Percentiles rank a stretch among this genome's conserved stretches.
phyloP scores from a whole-genome alignment of 2,329 filamentous ascomycete species.

The Myriosclerotinia duriaeana region DNA sequence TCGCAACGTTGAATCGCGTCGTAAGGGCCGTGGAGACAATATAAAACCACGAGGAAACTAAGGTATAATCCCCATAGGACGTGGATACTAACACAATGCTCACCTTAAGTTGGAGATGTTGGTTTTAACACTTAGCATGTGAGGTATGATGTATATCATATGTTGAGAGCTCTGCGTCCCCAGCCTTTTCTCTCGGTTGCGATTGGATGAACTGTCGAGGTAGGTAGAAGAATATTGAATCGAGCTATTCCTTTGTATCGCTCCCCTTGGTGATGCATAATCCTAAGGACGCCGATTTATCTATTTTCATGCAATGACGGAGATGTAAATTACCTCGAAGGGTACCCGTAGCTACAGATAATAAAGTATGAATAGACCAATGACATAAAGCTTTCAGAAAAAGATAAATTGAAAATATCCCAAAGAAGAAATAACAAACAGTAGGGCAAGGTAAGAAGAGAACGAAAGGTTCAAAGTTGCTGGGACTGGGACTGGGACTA shows the following conservation, averaged over 20 bases:
- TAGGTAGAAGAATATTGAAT: constrained; percentile 1
- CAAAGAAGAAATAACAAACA: constrained; percentile 10
- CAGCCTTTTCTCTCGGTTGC: constrained; percentile 9
- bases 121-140: constrained; percentile 21
- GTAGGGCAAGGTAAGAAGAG: neutral
- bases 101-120: constrained; percentile 10
- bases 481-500: neutral
- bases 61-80: constrained; percentile 14
- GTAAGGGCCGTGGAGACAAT: constrained; percentile 18
- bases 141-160: constrained; percentile 19
- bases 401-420: constrained; percentile 14
- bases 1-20: constrained; percentile 19
- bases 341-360: constrained; percentile 14
- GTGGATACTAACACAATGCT: constrained; percentile 20
- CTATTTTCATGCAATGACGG: constrained; percentile 22
- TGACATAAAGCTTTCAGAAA: neutral
- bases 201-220: constrained; percentile 2
- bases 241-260: constrained; percentile 1
- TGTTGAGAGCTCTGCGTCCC: constrained; percentile 19
- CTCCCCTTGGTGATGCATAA: constrained; percentile 19
- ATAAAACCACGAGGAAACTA: constrained; percentile 23
- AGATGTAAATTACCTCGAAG: constrained; percentile 14
- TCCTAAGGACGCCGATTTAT: constrained; percentile 21
- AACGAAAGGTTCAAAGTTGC: neutral
- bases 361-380: constrained; percentile 11